Conservation (phyloP, 352 stramenopile genomes). For the Poterioochromonas sp. region DNA sequence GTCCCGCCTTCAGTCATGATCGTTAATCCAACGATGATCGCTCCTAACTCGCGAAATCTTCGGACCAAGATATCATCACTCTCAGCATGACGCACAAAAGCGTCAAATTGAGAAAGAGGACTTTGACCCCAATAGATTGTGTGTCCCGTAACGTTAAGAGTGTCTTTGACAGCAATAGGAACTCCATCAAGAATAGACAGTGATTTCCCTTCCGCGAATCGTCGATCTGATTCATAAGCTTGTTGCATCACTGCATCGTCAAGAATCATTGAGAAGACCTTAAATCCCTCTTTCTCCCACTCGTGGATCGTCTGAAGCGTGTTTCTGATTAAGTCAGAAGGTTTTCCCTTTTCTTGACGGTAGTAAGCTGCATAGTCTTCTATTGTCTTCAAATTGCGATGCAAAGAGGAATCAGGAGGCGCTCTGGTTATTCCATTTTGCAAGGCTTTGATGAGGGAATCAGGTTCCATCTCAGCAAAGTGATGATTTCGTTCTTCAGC, state of each 20-base stretch:
- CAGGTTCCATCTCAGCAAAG: slow-evolving; percentile 33
- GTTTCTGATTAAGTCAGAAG: slow-evolving; percentile 59
- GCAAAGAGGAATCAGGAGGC: slow-evolving; percentile 23
- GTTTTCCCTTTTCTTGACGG: slow-evolving; percentile 47
- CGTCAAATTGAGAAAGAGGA: slow-evolving; percentile 28
- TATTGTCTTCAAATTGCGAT: slow-evolving; percentile 47
- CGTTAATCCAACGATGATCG: slow-evolving; percentile 71
- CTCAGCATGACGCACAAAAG: slow-evolving; percentile 44
- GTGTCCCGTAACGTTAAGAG: slow-evolving; percentile 59
- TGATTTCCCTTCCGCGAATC: slow-evolving; percentile 58
- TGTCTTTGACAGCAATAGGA: slow-evolving; percentile 71
- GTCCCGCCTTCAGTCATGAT: slow-evolving; percentile 76
- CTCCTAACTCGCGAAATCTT: slow-evolving; percentile 57
- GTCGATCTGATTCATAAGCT: slow-evolving; percentile 56
- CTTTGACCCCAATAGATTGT: slow-evolving; percentile 52
- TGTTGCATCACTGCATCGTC: slow-evolving; percentile 60
- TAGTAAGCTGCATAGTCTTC: slow-evolving; percentile 60
- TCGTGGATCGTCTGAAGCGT: slow-evolving; percentile 53
- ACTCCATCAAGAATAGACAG: slow-evolving; percentile 72
- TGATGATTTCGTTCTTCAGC: no score
- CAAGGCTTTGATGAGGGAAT: slow-evolving; percentile 39
- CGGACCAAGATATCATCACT: slow-evolving; percentile 55
- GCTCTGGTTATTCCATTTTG: no score
- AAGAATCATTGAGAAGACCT: slow-evolving; percentile 62
- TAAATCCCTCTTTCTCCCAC: slow-evolving; percentile 53